Evolutionary conservation across 164 flowering plant genomes (phyloP), one percentile per base, ranked within the genome.

Genomic region (Echeveria elegans): DNA sequence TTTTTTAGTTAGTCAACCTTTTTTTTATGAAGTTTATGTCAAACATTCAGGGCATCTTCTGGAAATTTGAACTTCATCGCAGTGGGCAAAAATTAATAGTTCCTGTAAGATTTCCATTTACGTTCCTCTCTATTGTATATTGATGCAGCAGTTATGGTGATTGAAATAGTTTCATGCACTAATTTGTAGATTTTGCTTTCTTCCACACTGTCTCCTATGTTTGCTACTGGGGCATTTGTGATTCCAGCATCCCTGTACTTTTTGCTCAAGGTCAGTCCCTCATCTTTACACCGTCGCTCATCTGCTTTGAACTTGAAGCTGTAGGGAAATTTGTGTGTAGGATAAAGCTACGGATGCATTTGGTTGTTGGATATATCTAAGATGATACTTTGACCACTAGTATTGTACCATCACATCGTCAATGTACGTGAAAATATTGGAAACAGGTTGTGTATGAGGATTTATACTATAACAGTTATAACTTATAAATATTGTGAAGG

Each of bases 41-140:
- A 43, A 11, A 14, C 47, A 12, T 30, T 47, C 77, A 94, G 97
- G 99, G 99, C 14, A 85, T 89, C 34, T 80, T 74, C 72, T 94
- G 99, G 99, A 91, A 79, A 74, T 65, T 94, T 76, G 99, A 94
- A 72, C 75, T 82, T 61, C 92, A 83, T 70, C 95, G 96, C 21
- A 94, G 86, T 16, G 89, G 93, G 5, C 99, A 94, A 68, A 91
- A 87, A 83, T 76, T 94, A 60, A 71, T 94, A 12, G 24, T 91
- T 83, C 99, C 99, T 64, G 99, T 94, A 81, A 85, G 90, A 38
- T 48, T 47, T 12, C 8, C 56, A n/a, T 68, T 31, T 30, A 48
- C 18, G 41, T 68, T 65, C 48, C 37, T 16, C 37, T 16, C 21
- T 58, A 16, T 15, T 34, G 16, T 52, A 12, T 52, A 52, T 21